Evolutionary conservation across 192 early-diverging fungal genomes (phyloP).

Genomic region (Rhizoclosmatium globosum): DNA sequence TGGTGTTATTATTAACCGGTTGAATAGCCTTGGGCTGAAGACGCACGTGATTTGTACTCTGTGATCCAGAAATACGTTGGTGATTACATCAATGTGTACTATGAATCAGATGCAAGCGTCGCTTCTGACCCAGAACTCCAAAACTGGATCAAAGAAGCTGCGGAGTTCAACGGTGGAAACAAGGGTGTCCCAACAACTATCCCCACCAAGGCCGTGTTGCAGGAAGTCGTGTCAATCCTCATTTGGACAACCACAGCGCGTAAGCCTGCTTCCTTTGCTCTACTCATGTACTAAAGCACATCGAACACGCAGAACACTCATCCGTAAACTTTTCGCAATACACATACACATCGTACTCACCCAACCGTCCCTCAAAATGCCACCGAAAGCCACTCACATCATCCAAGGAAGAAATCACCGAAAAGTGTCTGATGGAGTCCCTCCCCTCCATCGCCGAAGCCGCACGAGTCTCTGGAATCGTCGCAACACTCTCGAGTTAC

Average conservation of each 20-base stretch:
- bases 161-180: neutral
- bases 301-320: constrained; percentile 4
- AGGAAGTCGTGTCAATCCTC: constrained; percentile 7
- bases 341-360: neutral
- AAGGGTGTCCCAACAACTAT: neutral
- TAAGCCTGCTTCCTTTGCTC: neutral
- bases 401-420: neutral
- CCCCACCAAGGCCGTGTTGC: neutral
- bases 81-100: constrained; percentile 12
- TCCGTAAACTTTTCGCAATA: constrained; percentile 23
- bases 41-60: constrained; percentile 10
- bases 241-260: constrained; percentile 31
- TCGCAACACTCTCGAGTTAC: neutral
- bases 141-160: constrained; percentile 16
- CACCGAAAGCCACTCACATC: neutral
- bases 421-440: neutral
- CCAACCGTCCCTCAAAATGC: constrained; percentile 10
- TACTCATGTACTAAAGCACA: neutral
- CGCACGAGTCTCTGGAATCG: neutral
- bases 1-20: neutral
- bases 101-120: constrained; percentile 14
- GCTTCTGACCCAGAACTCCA: constrained; percentile 20
- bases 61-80: constrained; percentile 9
- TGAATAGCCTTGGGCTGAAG: constrained; percentile 26
- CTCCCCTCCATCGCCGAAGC: constrained; percentile 10